Evolutionary conservation across 108 stramenopile genomes (phyloP), one percentile per base, ranked within the genome.

Genomic region (Schizochytrium sp.): DNA sequence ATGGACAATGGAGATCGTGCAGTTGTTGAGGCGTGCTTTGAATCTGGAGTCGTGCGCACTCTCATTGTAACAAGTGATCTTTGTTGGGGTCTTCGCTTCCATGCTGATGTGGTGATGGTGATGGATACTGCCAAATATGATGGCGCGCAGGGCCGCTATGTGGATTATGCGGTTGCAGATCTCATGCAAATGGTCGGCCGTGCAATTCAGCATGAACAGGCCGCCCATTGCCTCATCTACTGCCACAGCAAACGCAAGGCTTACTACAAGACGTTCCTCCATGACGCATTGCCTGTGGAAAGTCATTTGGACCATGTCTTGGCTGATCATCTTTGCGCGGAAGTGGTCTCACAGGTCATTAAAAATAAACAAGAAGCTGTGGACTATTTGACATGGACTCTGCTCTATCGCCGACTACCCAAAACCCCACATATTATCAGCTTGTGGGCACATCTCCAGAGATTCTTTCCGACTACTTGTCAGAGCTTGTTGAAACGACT

Each of bases 391-490:
- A 99, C 99, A 17, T 99, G 99, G 99, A 98, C 98, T 3, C 96
- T 99, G 72, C 91, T 97, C 88, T 99, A 98, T 90, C 94, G 99
- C n/a, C 95, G 99, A 15, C 94, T 99, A 42, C 91, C 95, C 3
- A 95, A 98, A 99, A 99, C 92, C 99, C 99, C n/a, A 99, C 98
- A 59, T 99, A 98, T 93, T 99, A 99, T 94, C 95, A 97, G 72
- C 92, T 99, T 58, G 94, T 92, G 73, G 98, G 97, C 46, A 95
- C 96, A 41, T 95, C 96, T 47, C 96, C 96, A 91, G 94, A 93
- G 55, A 95, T 97, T 88, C 92, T 99, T n/a, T 97, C 97, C 88
- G 98, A 99, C 92, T 96, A 97, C 90, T 91, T 99, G 59, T 98
- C 98, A 89, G 99, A 99, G 89, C 97, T 99, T 95, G 95, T 98